A percentile compares a stretch with the other conserved stretches of the same genome.
Evolutionary conservation across 2,329 filamentous ascomycete genomes (phyloP).

Genomic region (Botryotinia narcissicola): DNA sequence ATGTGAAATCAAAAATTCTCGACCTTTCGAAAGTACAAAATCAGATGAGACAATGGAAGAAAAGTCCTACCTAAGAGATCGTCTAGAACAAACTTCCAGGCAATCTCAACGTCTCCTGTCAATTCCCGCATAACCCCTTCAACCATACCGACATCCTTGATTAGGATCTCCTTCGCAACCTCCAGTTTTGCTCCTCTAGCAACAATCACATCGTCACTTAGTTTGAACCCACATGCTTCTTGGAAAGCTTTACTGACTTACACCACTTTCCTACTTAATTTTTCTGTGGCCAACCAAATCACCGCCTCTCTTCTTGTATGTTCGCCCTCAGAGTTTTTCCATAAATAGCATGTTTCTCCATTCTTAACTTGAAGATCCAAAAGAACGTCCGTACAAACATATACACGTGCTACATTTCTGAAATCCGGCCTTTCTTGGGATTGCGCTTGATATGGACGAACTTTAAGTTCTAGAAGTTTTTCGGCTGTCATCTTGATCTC

Average conservation of each 20-base stretch:
- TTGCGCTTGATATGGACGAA: constrained; percentile 33
- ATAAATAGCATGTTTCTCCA: constrained; percentile 58
- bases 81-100: constrained; percentile 50
- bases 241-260: constrained; percentile 73
- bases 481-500: constrained; percentile 7
- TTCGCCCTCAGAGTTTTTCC: constrained; percentile 38
- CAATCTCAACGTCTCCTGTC: constrained; percentile 39
- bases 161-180: constrained; percentile 55
- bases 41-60: neutral
- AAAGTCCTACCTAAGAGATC: constrained; percentile 41
- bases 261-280: constrained; percentile 64
- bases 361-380: constrained; percentile 52
- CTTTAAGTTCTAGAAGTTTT: constrained; percentile 38
- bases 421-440: constrained; percentile 36
- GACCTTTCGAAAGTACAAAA: neutral
- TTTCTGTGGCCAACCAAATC: constrained; percentile 59
- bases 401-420: constrained; percentile 38
- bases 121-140: constrained; percentile 37
- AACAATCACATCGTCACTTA: constrained; percentile 68
- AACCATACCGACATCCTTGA: constrained; percentile 55
- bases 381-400: constrained; percentile 44
- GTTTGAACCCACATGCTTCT: constrained; percentile 67
- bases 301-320: constrained; percentile 46
- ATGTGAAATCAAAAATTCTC: neutral
- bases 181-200: constrained; percentile 50